phyloP scores from a whole-genome alignment of 108 stramenopile species.

The Stephanodiscus triporus region DNA sequence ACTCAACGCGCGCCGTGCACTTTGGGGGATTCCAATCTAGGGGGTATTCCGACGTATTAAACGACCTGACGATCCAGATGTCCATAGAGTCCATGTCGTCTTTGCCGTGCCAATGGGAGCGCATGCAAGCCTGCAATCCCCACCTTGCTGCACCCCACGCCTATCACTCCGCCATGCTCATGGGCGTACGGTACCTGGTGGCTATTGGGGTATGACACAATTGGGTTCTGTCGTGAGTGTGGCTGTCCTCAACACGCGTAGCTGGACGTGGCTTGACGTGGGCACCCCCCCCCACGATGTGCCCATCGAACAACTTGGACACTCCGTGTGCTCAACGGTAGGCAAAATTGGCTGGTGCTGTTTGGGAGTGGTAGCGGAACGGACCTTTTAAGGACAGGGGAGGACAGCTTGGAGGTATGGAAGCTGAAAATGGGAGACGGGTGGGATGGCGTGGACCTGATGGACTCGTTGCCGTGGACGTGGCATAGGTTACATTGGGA shows the following conservation, averaged over 20 bases:
- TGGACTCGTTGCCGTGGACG: slow-evolving; percentile 44
- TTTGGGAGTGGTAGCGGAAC: slow-evolving; percentile 69
- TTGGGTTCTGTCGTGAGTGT: slow-evolving; percentile 43
- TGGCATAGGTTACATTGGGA: slow-evolving; percentile 27
- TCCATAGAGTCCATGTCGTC: too few species aligned
- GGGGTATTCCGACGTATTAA: slow-evolving; percentile 60
- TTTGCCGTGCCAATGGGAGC: slow-evolving; percentile 26
- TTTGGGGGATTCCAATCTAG: slow-evolving; percentile 71
- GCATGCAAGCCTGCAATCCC: slow-evolving; percentile 6
- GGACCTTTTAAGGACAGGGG: slow-evolving; percentile 59
- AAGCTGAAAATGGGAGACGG: slow-evolving; percentile 42
- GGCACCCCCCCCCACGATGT: not conserved
- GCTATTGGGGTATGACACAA: slow-evolving; percentile 64
- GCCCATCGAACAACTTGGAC: slow-evolving; percentile 61
- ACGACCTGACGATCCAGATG: slow-evolving; percentile 54
- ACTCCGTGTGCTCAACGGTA: slow-evolving; percentile 60
- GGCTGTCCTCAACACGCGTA: slow-evolving; percentile 56
- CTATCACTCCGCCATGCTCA: slow-evolving; percentile 67
- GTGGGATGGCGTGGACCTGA: slow-evolving; percentile 5
- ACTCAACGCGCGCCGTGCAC: slow-evolving; percentile 39
- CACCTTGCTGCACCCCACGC: slow-evolving; percentile 38
- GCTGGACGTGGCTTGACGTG: slow-evolving; percentile 62
- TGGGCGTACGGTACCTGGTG: slow-evolving; percentile 55
- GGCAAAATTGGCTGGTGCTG: slow-evolving; percentile 55
- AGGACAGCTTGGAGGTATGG: slow-evolving; percentile 65